Base-by-base conservation (phyloP, 176 grass and related monocot genomes). In the Tuctoria greenei region DNA sequence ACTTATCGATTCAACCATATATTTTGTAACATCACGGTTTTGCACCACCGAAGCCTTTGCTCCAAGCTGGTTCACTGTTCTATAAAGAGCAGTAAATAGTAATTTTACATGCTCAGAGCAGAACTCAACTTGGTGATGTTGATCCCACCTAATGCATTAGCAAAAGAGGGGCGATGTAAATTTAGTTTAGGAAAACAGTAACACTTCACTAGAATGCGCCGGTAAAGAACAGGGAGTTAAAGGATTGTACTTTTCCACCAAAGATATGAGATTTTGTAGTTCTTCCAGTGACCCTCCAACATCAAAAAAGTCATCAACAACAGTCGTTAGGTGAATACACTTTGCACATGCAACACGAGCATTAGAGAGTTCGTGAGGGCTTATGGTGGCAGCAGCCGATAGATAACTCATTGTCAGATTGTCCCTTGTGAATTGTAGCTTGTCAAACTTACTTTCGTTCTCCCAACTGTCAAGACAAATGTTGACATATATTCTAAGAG, bases 281-380 rank as follows among this genome's bases (percentile, higher is more conserved):
- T 97, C 93, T 80, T 93, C 87, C 64, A 55, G 69, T 51, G 93
- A 97, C 79, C 93, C 90, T 40, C 69, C 85, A 51, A 86, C 23
- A 40, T 97, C 93, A 28, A 97, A 97, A 63, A 97, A 87, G 71
- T 97, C 93, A 15, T 97, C 90, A 27, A 80, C 72, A 1, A 88
- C 14, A 11, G 76, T 82, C 9, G 83, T 85, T 9, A 97, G 88
- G 2, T 84, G 80, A 28, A 28, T 65, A 82, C 84, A 90, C 85
- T 90, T 88, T 6, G 88, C 37, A 77, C 85, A 97, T 23, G 70
- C 71, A 41, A 90, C 82, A 50, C 87, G 85, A 35, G 93, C 90
- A 55, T 93, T 77, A 16, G 79, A 81, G 2, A 93, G 38, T 72
- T 97, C 80, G 51, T 76, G 80, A 14, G 76, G 74, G 40, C 64